Base-by-base conservation (phyloP, 2,329 filamentous ascomycete species). In the Apiospora malaysiana region DNA sequence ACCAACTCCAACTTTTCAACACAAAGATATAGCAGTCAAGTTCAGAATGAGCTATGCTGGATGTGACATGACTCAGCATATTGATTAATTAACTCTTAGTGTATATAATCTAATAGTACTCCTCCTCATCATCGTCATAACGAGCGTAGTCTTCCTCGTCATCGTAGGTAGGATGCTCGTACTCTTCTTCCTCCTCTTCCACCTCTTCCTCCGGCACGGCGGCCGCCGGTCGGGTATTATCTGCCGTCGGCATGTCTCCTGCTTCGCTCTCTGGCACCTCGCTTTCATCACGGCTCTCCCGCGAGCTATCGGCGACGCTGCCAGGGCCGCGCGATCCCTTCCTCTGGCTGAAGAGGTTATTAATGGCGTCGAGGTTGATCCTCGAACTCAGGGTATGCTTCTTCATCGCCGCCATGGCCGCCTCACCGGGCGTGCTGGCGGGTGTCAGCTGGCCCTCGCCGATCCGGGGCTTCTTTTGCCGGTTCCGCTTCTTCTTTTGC, bases 361-460 rank as follows among this genome's bases (percentile, higher is more conserved):
- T 83, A 73, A 92, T 87, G 47, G 87, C 88, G 69, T 89, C 87
- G 79, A 94, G 94, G 75, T 94, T 93, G 78, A 94, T 92, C 77
- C 93, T 91, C 80, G 91, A 92, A 73, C 90, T 93, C 81, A 90
- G 92, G 0, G 88, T 88, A 65, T 91, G 85, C 18, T 89, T 88
- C 79, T 92, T 91, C 78, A 93, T 84, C 74, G 92, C 91, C 70
- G 89, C 87, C 72, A 89, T 85, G 18, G 91, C 91, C 1, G 92
- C 92, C 78, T 94, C 92, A 2, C 87, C 90, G 0, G 92, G 90
- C 1, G 89, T 91, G 40, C 86, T 90, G 21, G 92, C 92, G 0
- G 91, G 89, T 32, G 87, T 89, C 21, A 87, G 87, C 77, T 92
- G 89, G 12, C 90, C 89, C 75, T 92, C 90, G 32, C 89, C 89